Base-by-base conservation (phyloP, 352 stramenopile genomes). In the Phytophthora pistaciae region DNA sequence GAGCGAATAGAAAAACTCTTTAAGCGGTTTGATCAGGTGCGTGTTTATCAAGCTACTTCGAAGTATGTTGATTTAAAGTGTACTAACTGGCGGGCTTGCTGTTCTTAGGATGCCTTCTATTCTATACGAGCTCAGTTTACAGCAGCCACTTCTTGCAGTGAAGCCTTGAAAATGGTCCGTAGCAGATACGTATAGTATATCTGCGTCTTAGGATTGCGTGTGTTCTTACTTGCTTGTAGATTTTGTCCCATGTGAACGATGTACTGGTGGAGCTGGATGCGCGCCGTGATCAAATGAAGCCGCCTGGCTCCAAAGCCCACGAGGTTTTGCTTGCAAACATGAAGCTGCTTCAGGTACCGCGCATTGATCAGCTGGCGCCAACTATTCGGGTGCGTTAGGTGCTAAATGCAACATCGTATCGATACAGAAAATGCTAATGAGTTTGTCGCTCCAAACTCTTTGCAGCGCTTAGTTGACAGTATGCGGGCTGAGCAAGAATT, bases 181-280 rank as follows among this genome's bases (percentile, higher is more conserved):
- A 16, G 21, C 8, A 52, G 31, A 36, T 13, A 10, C 31, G 21
- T 60, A 56, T 2, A 5, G 21, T 60, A 56, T 2, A 5, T 27
- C 31, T n/a, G 9, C 29, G 29, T 6, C 33, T 60, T 25, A 9
- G 54, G 44, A 18, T 33, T 16, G 16, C 13, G 21, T 49, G 14
- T 53, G 14, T 53, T 9, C 46, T 53, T 7, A 53, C 21, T 20
- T 49, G 6, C 18, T 9, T 74, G 20, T 56, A 89, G 81, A 67
- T 89, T 23, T 42, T 80, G n/a, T 38, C 56, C 40, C 67, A 73
- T 57, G 60, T 84, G 2, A 59, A 74, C 13, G 81, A 85, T 58
- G 42, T 82, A 0, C 63, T 85, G n/a, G 72, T 83, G n/a, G 81
- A 87, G 66, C 60, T 87, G 13, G 70, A 85, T 29, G 78, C 75